Evolutionary conservation across 2,329 filamentous ascomycete genomes (phyloP).

Genomic region (Karstenula rhodostoma): DNA sequence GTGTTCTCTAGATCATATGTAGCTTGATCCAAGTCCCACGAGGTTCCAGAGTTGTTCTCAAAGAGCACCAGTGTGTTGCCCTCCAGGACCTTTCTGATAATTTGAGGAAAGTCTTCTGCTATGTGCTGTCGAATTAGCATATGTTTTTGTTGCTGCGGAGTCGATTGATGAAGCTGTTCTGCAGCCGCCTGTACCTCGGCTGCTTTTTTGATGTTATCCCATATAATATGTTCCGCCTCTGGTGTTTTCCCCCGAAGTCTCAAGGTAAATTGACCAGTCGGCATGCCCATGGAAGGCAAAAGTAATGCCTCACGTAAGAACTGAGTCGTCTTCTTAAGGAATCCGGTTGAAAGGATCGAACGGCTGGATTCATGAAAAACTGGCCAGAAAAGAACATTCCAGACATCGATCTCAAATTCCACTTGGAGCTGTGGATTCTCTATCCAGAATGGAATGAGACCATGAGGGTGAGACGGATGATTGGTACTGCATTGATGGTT

Average conservation of each 20-base stretch:
- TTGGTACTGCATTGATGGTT: neutral
- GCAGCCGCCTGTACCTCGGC: neutral
- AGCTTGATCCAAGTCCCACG: neutral
- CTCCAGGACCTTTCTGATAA: neutral
- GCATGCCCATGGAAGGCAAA: neutral
- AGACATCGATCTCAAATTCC: neutral
- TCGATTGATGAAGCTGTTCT: neutral
- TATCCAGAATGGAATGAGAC: neutral
- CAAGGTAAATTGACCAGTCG: neutral
- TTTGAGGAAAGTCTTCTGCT: neutral
- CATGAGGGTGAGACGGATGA: neutral
- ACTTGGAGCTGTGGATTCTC: conserved; percentile 2
- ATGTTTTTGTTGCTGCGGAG: neutral
- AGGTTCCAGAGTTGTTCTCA: neutral
- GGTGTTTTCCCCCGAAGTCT: neutral
- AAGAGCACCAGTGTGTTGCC: neutral
- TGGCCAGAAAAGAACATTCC: neutral
- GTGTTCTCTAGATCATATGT: neutral
- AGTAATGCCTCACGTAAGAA: neutral
- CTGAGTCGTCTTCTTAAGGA: neutral
- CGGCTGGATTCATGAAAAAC: too few relatives aligned
- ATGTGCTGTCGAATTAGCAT: neutral
- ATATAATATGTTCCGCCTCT: neutral
- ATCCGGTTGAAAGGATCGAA: neutral
- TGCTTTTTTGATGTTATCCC: neutral